Conservation (phyloP, 331 rosid genomes). For the Quercus phellos region DNA sequence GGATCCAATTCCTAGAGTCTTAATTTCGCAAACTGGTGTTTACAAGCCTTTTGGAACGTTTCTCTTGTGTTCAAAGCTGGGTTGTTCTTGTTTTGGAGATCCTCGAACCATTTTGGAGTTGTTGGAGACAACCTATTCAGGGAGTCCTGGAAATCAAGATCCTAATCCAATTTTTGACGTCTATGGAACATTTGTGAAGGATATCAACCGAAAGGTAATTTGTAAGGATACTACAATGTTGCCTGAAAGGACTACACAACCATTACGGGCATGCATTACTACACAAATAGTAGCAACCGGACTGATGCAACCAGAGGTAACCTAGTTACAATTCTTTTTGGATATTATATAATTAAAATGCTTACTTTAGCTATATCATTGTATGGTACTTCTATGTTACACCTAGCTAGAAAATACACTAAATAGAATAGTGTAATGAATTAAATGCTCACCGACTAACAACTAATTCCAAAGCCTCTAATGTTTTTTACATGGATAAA, state of each 20-base stretch:
- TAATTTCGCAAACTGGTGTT: background rate
- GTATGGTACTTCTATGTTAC: background rate
- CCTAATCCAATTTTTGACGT: slow-evolving; percentile 11
- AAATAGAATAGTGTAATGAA: background rate
- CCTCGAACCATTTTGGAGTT: slow-evolving; percentile 26
- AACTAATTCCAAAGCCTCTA: too few relatives aligned
- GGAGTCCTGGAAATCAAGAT: background rate
- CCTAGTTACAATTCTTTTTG: background rate
- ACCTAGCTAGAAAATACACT: background rate
- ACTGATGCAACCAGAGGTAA: slow-evolving; percentile 31
- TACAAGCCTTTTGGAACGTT: slow-evolving; percentile 71
- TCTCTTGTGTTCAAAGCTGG: slow-evolving; percentile 40
- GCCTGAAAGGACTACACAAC: background rate
- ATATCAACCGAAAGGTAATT: slow-evolving; percentile 19
- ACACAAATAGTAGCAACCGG: slow-evolving; percentile 43
- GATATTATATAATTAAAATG: background rate
- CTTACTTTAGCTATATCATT: background rate
- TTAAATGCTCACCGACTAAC: background rate
- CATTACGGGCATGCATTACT: slow-evolving; percentile 32
- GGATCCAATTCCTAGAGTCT: slow-evolving; percentile 42
- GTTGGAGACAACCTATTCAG: slow-evolving; percentile 8
- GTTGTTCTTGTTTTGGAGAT: slow-evolving; percentile 39
- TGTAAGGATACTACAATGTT: background rate
- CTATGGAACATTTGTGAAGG: slow-evolving; percentile 29
- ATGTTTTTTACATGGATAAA: too few relatives aligned